Base-by-base conservation (phyloP, 306 rosid species). In the Sindora glabra region DNA sequence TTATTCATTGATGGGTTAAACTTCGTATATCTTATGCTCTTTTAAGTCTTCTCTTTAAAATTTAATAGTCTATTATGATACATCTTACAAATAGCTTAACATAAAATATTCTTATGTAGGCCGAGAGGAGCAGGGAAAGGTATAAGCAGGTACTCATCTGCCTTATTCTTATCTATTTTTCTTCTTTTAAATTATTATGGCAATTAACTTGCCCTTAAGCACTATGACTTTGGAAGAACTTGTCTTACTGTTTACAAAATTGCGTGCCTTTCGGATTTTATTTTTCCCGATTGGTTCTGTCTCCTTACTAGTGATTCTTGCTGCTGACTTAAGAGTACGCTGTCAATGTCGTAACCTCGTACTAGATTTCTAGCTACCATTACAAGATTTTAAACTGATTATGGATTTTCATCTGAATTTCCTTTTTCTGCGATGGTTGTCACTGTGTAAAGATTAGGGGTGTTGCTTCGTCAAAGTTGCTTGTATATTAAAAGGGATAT, bases 121-220 rank as follows among this genome's bases (percentile, higher is more conserved):
- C 70, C 30, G 89, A 77, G 74, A 80, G 76, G 74, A 68, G 65
- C 16, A 85, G 75, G 77, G 82, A 80, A 72, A 83, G 99, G 69
- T 69, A 33, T 66, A 84, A 84, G 74, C 94, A 89, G 99, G 99
- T 92, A 86, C 22, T 56, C 18, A 12, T 75, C 39, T 62, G 5
- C 30, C 55, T 41, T 67, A 13, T 18, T 57, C 15, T 61, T 62
- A 38, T n/a, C n/a, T n/a, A n/a, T n/a, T n/a, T n/a, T n/a, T n/a
- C n/a, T n/a, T n/a, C n/a, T n/a, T n/a, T n/a, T n/a, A n/a, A n/a
- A n/a, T n/a, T n/a, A n/a, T n/a, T n/a, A 46, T 36, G 54, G 14
- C 22, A 22, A 37, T 15, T 7, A 23, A 42, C 26, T 56, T 39
- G 30, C 60, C 16, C 46, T 50, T 45, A n/a, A n/a, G n/a, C n/a